Base-by-base conservation (phyloP, 164 flowering plant species). In the Berberis vulgaris region DNA sequence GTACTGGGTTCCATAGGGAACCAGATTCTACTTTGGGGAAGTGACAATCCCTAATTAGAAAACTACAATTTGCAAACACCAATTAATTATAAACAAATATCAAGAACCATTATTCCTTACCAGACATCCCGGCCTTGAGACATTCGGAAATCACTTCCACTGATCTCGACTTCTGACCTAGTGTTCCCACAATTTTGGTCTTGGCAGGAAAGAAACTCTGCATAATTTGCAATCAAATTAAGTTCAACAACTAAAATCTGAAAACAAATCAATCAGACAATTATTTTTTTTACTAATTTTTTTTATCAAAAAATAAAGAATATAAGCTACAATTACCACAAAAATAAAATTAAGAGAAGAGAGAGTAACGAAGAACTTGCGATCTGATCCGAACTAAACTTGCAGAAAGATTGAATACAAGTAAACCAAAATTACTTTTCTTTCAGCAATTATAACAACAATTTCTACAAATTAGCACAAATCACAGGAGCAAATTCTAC, bases 101-200 rank as follows among this genome's bases (percentile, higher is more conserved):
- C 3, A 50, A 50, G 12, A 5, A 50, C 7, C n/a, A 26, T 26
- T 26, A 38, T n/a, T 26, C 3, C 41, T 3, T 71, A 91, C 99
- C 97, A n/a, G 99, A 95, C 97, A 95, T 91, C 61, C 99, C 99
- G n/a, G 91, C 90, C 56, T 87, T 80, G 9, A 95, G 89, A 65
- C 96, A 95, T 9, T 78, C 65, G 7, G 96, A 82, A 41, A 95
- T 84, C 65, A 84, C 80, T 66, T 86, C 89, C 3, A 83, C 93
- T 6, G 97, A 83, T 69, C 86, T 75, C 54, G 97, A 91, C 49
- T 74, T 87, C 1, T 89, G 87, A 8, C 97, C 97, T 2, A 88
- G 81, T 5, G 97, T 91, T 47, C 97, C 97, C 3, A 91, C 89
- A 59, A 88, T 88, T 83, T 91, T 91, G 13, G 97, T 84, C 97